Evolutionary conservation across 345 rosid species (phyloP).

Genomic region (Excoecaria cochinchinensis): DNA sequence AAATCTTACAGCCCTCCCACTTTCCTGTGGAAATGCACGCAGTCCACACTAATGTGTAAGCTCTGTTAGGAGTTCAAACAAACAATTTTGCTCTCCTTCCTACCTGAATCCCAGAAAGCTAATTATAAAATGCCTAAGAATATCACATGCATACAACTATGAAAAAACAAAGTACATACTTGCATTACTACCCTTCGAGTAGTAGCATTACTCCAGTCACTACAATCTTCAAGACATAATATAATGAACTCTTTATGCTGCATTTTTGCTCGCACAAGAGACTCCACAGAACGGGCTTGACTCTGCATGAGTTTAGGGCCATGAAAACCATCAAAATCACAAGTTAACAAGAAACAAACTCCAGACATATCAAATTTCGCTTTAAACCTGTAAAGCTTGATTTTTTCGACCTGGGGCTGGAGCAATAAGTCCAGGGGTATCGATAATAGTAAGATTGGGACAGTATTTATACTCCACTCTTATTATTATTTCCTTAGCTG

Average conservation of each 20-base stretch:
- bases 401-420: constrained; percentile 85
- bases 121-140: neutral
- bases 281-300: constrained; percentile 93
- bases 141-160: neutral
- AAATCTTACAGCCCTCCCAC: neutral
- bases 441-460: constrained; percentile 87
- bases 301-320: constrained; percentile 37
- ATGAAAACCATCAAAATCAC: constrained; percentile 9
- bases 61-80: neutral
- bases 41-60: neutral
- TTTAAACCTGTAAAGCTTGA: constrained; percentile 64
- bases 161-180: constrained; percentile 39
- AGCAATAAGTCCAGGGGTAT: constrained; percentile 92
- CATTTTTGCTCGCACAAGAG: constrained; percentile 88
- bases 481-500: constrained; percentile 78
- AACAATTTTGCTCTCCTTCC: neutral
- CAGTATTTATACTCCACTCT: constrained; percentile 80
- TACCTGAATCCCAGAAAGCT: neutral
- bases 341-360: constrained; percentile 6
- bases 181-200: constrained; percentile 92
- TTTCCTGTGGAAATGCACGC: neutral
- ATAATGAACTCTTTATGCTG: constrained; percentile 92
- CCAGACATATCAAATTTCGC: neutral
- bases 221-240: constrained; percentile 92
- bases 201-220: constrained; percentile 95